phyloP scores from a whole-genome alignment of 2,329 filamentous ascomycete species.

The Phyllosticta ampelicida region DNA sequence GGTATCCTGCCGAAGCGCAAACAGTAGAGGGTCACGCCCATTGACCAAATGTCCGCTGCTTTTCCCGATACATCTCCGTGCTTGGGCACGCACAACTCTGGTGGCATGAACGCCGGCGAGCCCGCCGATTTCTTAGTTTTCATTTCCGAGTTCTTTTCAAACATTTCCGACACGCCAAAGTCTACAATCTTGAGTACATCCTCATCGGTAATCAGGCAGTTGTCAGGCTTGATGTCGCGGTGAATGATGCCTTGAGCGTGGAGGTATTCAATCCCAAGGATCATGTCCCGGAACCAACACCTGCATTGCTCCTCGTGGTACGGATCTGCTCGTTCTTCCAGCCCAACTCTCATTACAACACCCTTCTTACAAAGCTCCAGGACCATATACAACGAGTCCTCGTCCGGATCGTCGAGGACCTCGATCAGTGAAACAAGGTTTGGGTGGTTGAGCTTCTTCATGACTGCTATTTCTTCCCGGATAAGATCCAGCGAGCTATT shows the following conservation, averaged over 20 bases:
- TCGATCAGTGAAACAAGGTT: conserved; percentile 92
- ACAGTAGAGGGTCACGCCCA: conserved; percentile 93
- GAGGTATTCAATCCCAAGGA: conserved; percentile 91
- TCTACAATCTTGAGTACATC: conserved; percentile 96
- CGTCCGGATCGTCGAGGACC: conserved; percentile 87
- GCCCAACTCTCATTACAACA: conserved; percentile 87
- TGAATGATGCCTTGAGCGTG: conserved; percentile 93
- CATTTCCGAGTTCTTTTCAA: conserved; percentile 81
- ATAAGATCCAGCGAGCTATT: conserved; percentile 76
- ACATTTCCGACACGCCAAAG: conserved; percentile 99
- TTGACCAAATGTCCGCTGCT: conserved; percentile 95
- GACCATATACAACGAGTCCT: conserved; percentile 97
- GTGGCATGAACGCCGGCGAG: conserved; percentile 87
- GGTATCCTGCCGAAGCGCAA: conserved; percentile 80
- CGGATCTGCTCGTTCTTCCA: conserved; percentile 72
- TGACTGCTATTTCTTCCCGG: conserved; percentile 92
- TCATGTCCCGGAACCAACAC: conserved; percentile 88
- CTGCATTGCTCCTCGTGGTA: conserved; percentile 75
- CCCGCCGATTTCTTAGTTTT: conserved; percentile 85
- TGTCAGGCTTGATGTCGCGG: conserved; percentile 96
- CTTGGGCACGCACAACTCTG: conserved; percentile 77
- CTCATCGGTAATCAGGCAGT: conserved; percentile 78
- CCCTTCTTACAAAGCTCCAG: conserved; percentile 98
- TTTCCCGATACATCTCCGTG: conserved; percentile 82
- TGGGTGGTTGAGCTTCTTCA: conserved; percentile 95